A percentile compares a stretch with the other conserved stretches of the same genome.
Conservation (phyloP, 2,329 filamentous ascomycete species). For the Ophiostoma triangulosporum region DNA sequence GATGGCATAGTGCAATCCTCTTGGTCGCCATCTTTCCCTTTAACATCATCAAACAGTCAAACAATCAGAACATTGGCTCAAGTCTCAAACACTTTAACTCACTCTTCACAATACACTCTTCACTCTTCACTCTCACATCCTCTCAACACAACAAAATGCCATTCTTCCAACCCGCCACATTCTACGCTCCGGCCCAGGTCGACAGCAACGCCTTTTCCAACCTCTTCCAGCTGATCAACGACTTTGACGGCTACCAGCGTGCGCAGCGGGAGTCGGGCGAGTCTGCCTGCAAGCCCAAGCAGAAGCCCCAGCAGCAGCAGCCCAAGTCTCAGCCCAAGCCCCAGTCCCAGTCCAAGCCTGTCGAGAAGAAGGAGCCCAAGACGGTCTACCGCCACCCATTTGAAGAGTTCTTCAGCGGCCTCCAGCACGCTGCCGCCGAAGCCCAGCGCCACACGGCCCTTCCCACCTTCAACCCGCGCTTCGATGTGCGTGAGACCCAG, state of each 20-base stretch:
- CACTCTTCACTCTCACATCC: too few species aligned
- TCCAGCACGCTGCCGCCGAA: too few species aligned
- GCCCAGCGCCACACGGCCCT: slow-evolving; percentile 19
- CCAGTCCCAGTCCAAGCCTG: slow-evolving; percentile 9
- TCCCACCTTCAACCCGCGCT: slow-evolving; percentile 53
- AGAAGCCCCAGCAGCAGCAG: not conserved
- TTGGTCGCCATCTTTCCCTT: not conserved
- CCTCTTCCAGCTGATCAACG: slow-evolving; percentile 52
- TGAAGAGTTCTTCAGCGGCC: too few species aligned
- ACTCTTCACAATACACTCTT: too few species aligned
- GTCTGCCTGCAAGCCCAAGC: slow-evolving; percentile 14
- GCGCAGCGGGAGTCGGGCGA: too few species aligned
- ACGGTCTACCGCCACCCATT: not conserved
- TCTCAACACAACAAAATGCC: slow-evolving; percentile 36
- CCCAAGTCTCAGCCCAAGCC: too few species aligned
- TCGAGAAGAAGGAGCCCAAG: not conserved
- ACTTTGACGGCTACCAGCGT: too few species aligned
- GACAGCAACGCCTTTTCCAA: slow-evolving; percentile 15
- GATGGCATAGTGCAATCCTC: not conserved
- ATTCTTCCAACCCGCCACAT: slow-evolving; percentile 43
- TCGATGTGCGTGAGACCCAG: slow-evolving; percentile 61
- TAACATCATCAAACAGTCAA: slow-evolving; percentile 4
- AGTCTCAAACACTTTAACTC: not conserved
- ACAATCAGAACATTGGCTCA: not conserved
- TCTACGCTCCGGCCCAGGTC: slow-evolving; percentile 13